These are phyloP conservation scores for Penicillium sp. DNA, from an alignment of 2,329 filamentous ascomycete species.

Conservation along the genomic window DNA sequence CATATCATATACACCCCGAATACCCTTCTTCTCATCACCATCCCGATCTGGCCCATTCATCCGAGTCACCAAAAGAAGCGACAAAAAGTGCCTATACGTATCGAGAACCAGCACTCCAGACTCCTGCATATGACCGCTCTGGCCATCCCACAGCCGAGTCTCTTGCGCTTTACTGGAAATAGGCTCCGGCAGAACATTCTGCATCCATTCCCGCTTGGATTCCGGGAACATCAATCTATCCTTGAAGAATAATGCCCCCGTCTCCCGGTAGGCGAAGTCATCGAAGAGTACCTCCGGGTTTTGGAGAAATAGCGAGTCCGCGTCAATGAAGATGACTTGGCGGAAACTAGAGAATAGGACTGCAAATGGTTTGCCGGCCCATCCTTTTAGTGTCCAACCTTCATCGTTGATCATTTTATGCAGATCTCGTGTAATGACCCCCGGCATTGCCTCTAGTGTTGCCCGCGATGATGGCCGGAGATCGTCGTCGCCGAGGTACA, in stretches of 20 bases:
- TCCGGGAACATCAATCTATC: constrained; percentile 50
- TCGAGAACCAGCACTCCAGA: constrained; percentile 54
- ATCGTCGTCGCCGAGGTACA: constrained; percentile 47
- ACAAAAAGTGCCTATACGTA: constrained; percentile 52
- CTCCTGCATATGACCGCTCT: constrained; percentile 42
- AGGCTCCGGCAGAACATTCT: constrained; percentile 49
- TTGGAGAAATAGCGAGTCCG: constrained; percentile 50
- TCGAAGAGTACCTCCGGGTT: constrained; percentile 50
- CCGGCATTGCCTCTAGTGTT: constrained; percentile 47
- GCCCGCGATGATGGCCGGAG: constrained; percentile 48
- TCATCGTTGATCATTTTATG: constrained; percentile 50
- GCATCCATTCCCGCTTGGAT: constrained; percentile 44
- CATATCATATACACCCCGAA: constrained; percentile 52
- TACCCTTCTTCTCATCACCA: constrained; percentile 41
- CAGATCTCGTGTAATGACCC: constrained; percentile 51
- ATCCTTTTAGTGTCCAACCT: constrained; percentile 51
- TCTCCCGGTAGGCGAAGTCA: constrained; percentile 46
- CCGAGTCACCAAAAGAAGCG: constrained; percentile 43
- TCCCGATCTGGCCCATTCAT: constrained; percentile 50
- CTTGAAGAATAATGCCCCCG: constrained; percentile 53
- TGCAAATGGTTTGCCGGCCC: constrained; percentile 54
- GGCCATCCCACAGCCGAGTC: constrained; percentile 21
- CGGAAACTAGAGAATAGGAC: constrained; percentile 53
- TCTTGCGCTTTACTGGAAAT: constrained; percentile 47
- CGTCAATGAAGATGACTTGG: constrained; percentile 54